Evolutionary conservation across 306 rosid genomes (phyloP).

Genomic region (Gastrolobium bilobum): DNA sequence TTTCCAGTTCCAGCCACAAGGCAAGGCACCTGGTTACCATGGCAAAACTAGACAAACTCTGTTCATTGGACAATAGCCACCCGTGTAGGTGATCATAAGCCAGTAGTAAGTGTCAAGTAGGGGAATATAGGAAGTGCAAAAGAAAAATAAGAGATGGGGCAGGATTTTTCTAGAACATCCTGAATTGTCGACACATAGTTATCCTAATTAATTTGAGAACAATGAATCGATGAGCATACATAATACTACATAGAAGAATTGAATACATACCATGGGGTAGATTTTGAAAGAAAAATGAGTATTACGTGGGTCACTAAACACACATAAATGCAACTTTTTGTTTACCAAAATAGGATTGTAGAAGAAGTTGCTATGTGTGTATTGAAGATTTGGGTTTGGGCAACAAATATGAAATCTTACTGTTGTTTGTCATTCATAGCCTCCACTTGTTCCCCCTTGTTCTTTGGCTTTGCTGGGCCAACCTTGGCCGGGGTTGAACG

Average conservation of each 20-base stretch:
- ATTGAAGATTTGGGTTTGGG: constrained; percentile 26
- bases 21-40: constrained; percentile 61
- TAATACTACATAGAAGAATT: constrained; percentile 34
- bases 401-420: constrained; percentile 52
- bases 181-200: constrained; percentile 46
- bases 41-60: constrained; percentile 74
- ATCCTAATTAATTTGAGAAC: constrained; percentile 47
- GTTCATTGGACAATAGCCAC: constrained; percentile 62
- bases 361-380: constrained; percentile 37
- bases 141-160: background rate
- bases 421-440: constrained; percentile 59
- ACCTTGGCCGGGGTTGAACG: constrained; percentile 83
- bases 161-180: constrained; percentile 34
- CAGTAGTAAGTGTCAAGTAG: constrained; percentile 58
- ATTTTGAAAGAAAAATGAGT: constrained; percentile 41
- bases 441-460: constrained; percentile 48
- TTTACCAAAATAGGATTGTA: constrained; percentile 40
- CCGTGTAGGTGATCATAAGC: constrained; percentile 60
- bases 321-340: constrained; percentile 17
- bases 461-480: constrained; percentile 62
- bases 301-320: constrained; percentile 34
- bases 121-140: constrained; percentile 38
- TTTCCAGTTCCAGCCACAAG: constrained; percentile 58
- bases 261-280: constrained; percentile 22
- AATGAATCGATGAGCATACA: constrained; percentile 54